phyloP scores from a whole-genome alignment of 257 asterid species.

The Mentha longifolia region DNA sequence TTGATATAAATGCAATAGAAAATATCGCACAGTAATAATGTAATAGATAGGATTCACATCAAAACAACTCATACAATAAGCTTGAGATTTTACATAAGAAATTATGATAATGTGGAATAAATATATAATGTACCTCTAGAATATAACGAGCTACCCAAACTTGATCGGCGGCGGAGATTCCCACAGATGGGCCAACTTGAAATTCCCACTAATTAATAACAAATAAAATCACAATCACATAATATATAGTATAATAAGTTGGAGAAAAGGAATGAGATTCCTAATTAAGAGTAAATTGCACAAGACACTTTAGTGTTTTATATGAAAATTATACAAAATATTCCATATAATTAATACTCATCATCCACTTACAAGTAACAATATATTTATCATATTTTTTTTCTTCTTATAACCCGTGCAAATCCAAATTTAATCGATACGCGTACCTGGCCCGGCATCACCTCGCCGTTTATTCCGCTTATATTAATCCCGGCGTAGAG shows the following conservation, averaged over 20 bases:
- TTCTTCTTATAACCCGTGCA: too few species aligned
- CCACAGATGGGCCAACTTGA: conserved; percentile 82
- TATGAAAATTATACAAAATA: too few species aligned
- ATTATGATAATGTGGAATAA: not conserved
- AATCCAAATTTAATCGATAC: not conserved
- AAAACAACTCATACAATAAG: not conserved
- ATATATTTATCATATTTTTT: too few species aligned
- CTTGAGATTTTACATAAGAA: not conserved
- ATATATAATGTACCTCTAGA: conserved; percentile 59
- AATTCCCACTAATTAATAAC: conserved; percentile 69
- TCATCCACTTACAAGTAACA: too few species aligned
- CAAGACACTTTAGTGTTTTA: too few species aligned
- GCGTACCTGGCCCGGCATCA: conserved; percentile 77
- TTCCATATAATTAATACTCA: too few species aligned
- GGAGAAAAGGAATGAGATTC: too few species aligned
- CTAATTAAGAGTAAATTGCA: too few species aligned
- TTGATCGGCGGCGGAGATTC: conserved; percentile 82
- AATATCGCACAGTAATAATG: too few species aligned
- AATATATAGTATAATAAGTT: not conserved
- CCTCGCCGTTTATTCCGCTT: conserved; percentile 79
- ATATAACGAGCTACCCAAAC: conserved; percentile 86
- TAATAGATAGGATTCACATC: too few species aligned
- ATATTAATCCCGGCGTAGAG: conserved; percentile 82
- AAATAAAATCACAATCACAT: not conserved
- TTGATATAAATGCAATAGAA: too few species aligned